Base-by-base conservation (phyloP, 2,329 filamentous ascomycete genomes). In the Colletotrichum aenigma region DNA sequence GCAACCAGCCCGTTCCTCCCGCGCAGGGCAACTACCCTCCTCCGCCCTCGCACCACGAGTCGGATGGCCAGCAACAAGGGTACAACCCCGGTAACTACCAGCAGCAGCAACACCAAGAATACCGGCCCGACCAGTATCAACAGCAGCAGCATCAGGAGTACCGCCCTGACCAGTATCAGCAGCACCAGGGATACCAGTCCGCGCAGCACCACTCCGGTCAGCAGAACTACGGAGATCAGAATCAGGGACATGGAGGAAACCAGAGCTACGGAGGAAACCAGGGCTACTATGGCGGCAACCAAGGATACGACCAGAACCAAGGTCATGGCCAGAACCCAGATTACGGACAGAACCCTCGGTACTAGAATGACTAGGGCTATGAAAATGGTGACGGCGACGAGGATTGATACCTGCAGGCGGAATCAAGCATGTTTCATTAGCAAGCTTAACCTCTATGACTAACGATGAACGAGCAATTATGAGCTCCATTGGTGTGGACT, bases 1-100 rank as follows among this genome's bases (percentile, higher is more conserved):
- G 81, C 3, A 79, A 80, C 60, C 81, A 83, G 60, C 64, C 79
- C 28, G 77, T 79, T 3, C 77, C 78, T 52, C 36, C 79, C 69
- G 69, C 77, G 1, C 80, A 82, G 52, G 78, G 78, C 43, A 77
- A 79, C 16, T 77, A 80, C 61, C 56, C 67, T 30, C 78, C 79
- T 4, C 71, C 77, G 16, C 76, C 77, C 4, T 36, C 56, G 10
- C 75, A 77, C 15, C 74, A 76, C 24, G 68, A 78, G 43, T 48
- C 74, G 36, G 71, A 76, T 15, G 80, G 79, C 21, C 78, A 77
- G 24, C 80, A 82, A n/a, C 81, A 81, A 58, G 78, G 73, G 7
- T 78, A 83, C 70, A 79, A 79, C 26, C 70, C 78, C 28, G 62
- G 81, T 62, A 75, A 79, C 24, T 79, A 80, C 21, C 78, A 81